Percentiles rank a stretch among this genome's conserved stretches.
Conservation (phyloP, 2,329 filamentous ascomycete species). For the Rutstroemia sydowiana region DNA sequence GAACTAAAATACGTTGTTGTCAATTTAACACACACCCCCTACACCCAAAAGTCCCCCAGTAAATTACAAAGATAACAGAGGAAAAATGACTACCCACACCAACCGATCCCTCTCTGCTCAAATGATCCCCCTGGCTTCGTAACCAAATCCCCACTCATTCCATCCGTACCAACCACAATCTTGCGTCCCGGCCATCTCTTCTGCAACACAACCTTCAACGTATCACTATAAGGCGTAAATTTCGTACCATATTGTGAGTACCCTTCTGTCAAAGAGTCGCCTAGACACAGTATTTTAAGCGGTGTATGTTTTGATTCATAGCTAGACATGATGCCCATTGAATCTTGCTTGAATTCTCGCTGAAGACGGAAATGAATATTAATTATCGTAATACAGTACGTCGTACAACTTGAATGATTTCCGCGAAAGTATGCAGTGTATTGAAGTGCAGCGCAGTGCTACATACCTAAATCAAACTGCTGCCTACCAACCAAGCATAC, state of each 20-base stretch:
- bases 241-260: slow-evolving; percentile 39
- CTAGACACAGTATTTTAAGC: slow-evolving; percentile 25
- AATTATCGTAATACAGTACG: no score
- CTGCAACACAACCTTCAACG: slow-evolving; percentile 40
- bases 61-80: not conserved
- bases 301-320: no score
- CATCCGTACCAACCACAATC: slow-evolving; percentile 16
- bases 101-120: slow-evolving; percentile 12
- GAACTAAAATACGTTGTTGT: not conserved
- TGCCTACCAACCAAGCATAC: no score
- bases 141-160: slow-evolving; percentile 21
- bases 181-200: slow-evolving; percentile 34
- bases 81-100: slow-evolving; percentile 11
- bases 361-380: no score
- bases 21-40: not conserved
- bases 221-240: slow-evolving; percentile 45
- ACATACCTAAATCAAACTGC: no score
- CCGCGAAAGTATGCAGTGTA: no score
- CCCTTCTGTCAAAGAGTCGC: slow-evolving; percentile 45
- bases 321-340: no score
- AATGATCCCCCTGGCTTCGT: slow-evolving; percentile 6
- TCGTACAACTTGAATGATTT: no score
- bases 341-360: no score
- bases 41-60: not conserved
- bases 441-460: no score